Evolutionary conservation across 225 moss, liverwort and hornwort species (phyloP), one percentile per base, ranked within the genome.

Genomic region (Bryum argenteum): DNA sequence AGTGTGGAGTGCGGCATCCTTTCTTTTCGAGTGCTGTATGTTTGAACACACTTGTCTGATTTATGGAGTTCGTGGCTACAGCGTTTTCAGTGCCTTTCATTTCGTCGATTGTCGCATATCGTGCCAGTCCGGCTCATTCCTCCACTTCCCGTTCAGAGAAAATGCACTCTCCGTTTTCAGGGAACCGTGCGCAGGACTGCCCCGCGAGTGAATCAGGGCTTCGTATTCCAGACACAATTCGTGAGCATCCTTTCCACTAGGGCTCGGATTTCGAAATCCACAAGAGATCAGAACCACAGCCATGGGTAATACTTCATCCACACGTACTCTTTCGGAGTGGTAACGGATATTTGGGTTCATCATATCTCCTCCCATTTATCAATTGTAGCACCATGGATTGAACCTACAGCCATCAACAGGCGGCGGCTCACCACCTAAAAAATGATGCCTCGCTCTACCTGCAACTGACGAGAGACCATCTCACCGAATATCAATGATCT

Each of bases 331-430:
- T 77, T 77, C 71, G 65, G 65, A 77, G 65, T 76, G 81, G 75
- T 71, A 80, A 81, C 69, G 72, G 59, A 69, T 76, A 70, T 61
- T 21, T 63, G 20, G 19, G 45, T 56, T 83, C 79, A 83, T 83
- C 79, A 69, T 38, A 11, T 83, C 64, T 58, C 71, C 44, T n/a
- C 44, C 11, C 3, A 44, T 11, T 2, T 8, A 43, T 43, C 44
- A 44, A 26, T 2, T 77, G 47, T 77, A 6, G 81, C 81, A 81
- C 26, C 77, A 77, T 69, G 81, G 77, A 81, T 81, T 81, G 81
- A 77, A 73, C 73, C 81, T 54, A 8, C 5, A 40, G 69, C 73
- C 73, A 81, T 54, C 0, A n/a, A 20, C 41, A 19, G 40, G 37
- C 73, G 73, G 3, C 47, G 69, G 81, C 77, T 81, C 81, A 77